Evolutionary conservation across 306 rosid genomes (phyloP).

Genomic region (Vicia faba): DNA sequence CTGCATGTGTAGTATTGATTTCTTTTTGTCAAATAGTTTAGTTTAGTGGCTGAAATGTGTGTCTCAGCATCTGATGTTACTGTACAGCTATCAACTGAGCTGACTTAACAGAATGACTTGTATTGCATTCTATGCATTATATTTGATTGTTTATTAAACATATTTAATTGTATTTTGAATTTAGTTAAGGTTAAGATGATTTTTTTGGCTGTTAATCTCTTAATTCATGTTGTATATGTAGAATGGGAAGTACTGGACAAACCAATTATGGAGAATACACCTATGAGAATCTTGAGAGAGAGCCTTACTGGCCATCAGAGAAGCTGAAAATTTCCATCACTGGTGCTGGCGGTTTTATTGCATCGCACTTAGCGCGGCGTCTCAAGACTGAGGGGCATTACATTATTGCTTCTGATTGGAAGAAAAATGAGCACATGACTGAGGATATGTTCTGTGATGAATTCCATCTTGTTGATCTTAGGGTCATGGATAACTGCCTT

Average conservation of each 20-base stretch:
- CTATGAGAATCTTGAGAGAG: slow-evolving; percentile 87
- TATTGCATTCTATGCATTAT: background rate
- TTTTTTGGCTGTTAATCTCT: too few species aligned
- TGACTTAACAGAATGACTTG: too few species aligned
- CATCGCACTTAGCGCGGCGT: slow-evolving; percentile 94
- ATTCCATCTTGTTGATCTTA: slow-evolving; percentile 93
- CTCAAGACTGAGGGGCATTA: slow-evolving; percentile 93
- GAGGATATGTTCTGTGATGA: slow-evolving; percentile 99
- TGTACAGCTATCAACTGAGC: too few species aligned
- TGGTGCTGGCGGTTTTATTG: slow-evolving; percentile 98
- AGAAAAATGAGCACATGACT: slow-evolving; percentile 97
- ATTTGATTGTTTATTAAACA: background rate
- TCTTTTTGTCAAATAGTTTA: too few species aligned
- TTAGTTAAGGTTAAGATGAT: background rate
- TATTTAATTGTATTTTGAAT: background rate
- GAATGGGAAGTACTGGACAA: slow-evolving; percentile 83
- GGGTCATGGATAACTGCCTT: slow-evolving; percentile 97
- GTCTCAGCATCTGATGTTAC: too few species aligned
- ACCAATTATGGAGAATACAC: slow-evolving; percentile 79
- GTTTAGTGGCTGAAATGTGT: too few species aligned
- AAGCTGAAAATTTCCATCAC: slow-evolving; percentile 91
- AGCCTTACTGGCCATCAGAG: slow-evolving; percentile 89
- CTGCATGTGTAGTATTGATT: background rate
- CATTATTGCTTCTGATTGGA: slow-evolving; percentile 96
- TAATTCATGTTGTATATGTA: slow-evolving; percentile 44